Percentiles rank a stretch among this genome's conserved stretches.
phyloP scores from a whole-genome alignment of 495 filamentous ascomycete genomes.

The Melanomma pulvis-pyrius region DNA sequence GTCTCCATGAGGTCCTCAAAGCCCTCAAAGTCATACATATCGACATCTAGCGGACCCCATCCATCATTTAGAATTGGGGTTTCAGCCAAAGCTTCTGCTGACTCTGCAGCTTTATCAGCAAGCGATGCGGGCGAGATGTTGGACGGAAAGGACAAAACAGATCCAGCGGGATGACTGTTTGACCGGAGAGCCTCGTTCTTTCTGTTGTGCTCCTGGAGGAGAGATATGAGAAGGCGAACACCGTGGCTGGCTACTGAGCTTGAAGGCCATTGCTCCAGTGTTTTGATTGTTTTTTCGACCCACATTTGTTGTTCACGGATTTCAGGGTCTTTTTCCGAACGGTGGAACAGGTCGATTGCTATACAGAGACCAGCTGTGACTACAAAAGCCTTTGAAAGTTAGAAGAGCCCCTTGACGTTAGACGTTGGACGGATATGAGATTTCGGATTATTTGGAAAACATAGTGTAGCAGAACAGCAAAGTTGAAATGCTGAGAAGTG shows the following conservation, averaged over 20 bases:
- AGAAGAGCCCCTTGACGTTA: not conserved
- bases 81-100: not conserved
- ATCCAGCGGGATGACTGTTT: not conserved
- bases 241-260: slow-evolving; percentile 28
- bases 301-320: slow-evolving; percentile 39
- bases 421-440: not conserved
- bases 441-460: not conserved
- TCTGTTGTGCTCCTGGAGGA: slow-evolving; percentile 19
- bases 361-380: slow-evolving; percentile 54
- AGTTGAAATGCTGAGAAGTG: no score
- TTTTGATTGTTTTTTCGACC: slow-evolving; percentile 18
- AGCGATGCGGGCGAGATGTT: not conserved
- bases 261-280: slow-evolving; percentile 20
- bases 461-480: not conserved
- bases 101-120: not conserved
- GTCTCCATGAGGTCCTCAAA: slow-evolving; percentile 8
- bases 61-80: not conserved
- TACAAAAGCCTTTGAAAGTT: slow-evolving; percentile 50
- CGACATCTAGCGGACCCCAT: slow-evolving; percentile 1
- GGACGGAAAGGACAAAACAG: not conserved
- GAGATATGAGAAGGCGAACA: slow-evolving; percentile 21
- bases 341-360: slow-evolving; percentile 50
- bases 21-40: slow-evolving; percentile 6
- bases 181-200: slow-evolving; percentile 1
- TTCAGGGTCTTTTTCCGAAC: slow-evolving; percentile 42